Percentiles rank a stretch among this genome's conserved stretches.
These are phyloP conservation scores for Heimioporus sp. DNA, from an alignment of 768 basidiomycete genomes.

Conservation along the genomic window DNA sequence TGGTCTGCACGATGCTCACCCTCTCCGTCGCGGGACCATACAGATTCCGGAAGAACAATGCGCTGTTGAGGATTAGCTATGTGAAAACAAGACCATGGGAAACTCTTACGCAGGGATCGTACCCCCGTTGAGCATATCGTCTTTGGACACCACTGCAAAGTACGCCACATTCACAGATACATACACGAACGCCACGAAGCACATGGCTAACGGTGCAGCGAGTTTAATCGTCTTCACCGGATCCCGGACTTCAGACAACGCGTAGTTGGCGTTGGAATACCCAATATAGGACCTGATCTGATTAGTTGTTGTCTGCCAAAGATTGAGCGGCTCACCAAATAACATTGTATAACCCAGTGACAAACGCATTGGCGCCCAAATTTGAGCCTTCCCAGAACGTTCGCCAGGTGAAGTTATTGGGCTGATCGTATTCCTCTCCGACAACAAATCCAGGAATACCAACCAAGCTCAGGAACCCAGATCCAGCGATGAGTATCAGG, in stretches of 20 bases:
- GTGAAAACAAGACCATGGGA: neutral
- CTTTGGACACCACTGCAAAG: slow-evolving; percentile 69
- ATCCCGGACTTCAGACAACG: slow-evolving; percentile 65
- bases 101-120: slow-evolving; percentile 62
- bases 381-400: slow-evolving; percentile 63
- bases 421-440: slow-evolving; percentile 47
- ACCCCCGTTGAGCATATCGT: slow-evolving; percentile 62
- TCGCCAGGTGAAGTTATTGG: slow-evolving; percentile 58
- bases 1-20: slow-evolving; percentile 31
- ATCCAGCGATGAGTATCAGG: slow-evolving; percentile 48
- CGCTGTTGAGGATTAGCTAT: slow-evolving; percentile 34
- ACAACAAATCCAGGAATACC: slow-evolving; percentile 51
- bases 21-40: slow-evolving; percentile 62
- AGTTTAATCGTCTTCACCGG: slow-evolving; percentile 69
- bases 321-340: slow-evolving; percentile 49
- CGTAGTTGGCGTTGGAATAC: slow-evolving; percentile 75
- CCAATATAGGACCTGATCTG: slow-evolving; percentile 62
- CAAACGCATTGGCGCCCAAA: slow-evolving; percentile 56
- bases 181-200: slow-evolving; percentile 57
- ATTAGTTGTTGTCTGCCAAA: neutral
- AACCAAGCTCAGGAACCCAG: slow-evolving; percentile 51
- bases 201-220: slow-evolving; percentile 67
- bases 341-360: slow-evolving; percentile 64
- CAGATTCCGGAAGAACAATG: slow-evolving; percentile 72
- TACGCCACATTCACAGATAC: slow-evolving; percentile 69